Percentiles rank a stretch among this genome's conserved stretches.
Evolutionary conservation across 805 yeast species (phyloP).

Genomic region (Torulaspora quercuum): DNA sequence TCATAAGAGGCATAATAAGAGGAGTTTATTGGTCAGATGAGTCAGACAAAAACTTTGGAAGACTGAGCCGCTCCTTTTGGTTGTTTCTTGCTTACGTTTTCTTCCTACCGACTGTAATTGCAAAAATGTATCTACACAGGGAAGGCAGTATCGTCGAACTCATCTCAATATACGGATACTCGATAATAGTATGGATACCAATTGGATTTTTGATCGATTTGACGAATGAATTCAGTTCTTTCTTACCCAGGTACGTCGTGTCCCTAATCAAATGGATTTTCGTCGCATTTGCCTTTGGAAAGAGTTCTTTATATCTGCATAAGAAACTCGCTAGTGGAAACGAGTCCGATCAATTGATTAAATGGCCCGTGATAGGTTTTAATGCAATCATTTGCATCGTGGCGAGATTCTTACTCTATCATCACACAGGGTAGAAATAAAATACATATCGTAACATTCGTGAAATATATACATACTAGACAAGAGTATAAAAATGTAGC

Average conservation of each 20-base stretch:
- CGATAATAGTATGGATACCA: slow-evolving; percentile 83
- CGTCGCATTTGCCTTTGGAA: slow-evolving; percentile 13
- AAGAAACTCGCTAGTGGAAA: slow-evolving; percentile 3
- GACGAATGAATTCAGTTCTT: slow-evolving; percentile 4
- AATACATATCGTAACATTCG: slow-evolving; percentile 9
- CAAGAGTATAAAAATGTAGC: no score
- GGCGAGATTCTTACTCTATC: slow-evolving; percentile 22
- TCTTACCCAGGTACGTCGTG: slow-evolving; percentile 2
- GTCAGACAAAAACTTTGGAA: slow-evolving; percentile 50
- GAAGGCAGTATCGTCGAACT: slow-evolving; percentile 46
- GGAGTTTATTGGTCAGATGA: slow-evolving; percentile 36
- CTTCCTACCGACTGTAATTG: slow-evolving; percentile 50
- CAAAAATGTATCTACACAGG: slow-evolving; percentile 5
- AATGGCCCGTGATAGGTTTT: slow-evolving; percentile 2
- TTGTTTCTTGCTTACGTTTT: slow-evolving; percentile 76
- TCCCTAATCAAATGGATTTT: slow-evolving; percentile 13
- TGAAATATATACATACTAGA: slow-evolving; percentile 8
- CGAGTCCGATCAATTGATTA: slow-evolving; percentile 1
- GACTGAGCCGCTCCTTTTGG: slow-evolving; percentile 64
- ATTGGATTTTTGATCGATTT: slow-evolving; percentile 35
- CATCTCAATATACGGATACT: slow-evolving; percentile 78
- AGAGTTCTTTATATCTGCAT: slow-evolving; percentile 12
- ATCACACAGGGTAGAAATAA: background rate
- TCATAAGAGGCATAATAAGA: slow-evolving; percentile 53
- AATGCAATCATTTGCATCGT: slow-evolving; percentile 24